Conservation (phyloP, 2,329 filamentous ascomycete genomes). For the Kalmusia sp. region DNA sequence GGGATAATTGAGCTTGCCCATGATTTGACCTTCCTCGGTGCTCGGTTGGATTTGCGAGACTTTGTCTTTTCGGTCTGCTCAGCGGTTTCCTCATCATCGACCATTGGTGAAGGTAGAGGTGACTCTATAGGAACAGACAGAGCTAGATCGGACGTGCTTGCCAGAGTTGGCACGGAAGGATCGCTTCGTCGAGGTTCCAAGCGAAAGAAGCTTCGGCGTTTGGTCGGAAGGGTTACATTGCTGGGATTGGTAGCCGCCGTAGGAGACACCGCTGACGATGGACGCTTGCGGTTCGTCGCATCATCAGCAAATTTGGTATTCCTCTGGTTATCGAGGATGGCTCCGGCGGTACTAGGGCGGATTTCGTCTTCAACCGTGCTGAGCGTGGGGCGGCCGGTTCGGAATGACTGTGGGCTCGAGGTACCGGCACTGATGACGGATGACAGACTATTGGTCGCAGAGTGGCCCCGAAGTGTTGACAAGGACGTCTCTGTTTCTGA, state of each 20-base stretch:
- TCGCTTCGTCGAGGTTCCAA: slow-evolving; percentile 61
- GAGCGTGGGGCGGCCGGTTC: slow-evolving; percentile 48
- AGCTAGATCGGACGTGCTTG: slow-evolving; percentile 44
- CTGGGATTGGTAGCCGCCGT: slow-evolving; percentile 25
- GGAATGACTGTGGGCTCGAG: slow-evolving; percentile 53
- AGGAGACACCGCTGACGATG: slow-evolving; percentile 45
- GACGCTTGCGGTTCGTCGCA: slow-evolving; percentile 38
- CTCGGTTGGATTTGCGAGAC: slow-evolving; percentile 62
- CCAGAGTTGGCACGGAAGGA: slow-evolving; percentile 36
- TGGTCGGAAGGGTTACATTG: slow-evolving; percentile 28
- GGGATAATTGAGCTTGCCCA: slow-evolving; percentile 74
- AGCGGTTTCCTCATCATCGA: slow-evolving; percentile 37
- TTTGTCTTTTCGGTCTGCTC: slow-evolving; percentile 53
- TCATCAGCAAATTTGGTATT: slow-evolving; percentile 36
- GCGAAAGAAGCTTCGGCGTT: slow-evolving; percentile 48
- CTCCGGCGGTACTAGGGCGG: slow-evolving; percentile 74
- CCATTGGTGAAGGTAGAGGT: slow-evolving; percentile 34
- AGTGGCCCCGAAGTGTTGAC: slow-evolving; percentile 73
- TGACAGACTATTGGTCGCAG: slow-evolving; percentile 79
- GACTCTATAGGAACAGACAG: slow-evolving; percentile 36
- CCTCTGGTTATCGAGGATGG: slow-evolving; percentile 64
- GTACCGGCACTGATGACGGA: slow-evolving; percentile 72
- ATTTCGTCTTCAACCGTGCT: slow-evolving; percentile 51
- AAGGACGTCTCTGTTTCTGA: slow-evolving; percentile 82
- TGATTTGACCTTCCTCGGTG: slow-evolving; percentile 74